phyloP scores from a whole-genome alignment of 192 early-diverging fungal species.

The Dissophora globulifera region DNA sequence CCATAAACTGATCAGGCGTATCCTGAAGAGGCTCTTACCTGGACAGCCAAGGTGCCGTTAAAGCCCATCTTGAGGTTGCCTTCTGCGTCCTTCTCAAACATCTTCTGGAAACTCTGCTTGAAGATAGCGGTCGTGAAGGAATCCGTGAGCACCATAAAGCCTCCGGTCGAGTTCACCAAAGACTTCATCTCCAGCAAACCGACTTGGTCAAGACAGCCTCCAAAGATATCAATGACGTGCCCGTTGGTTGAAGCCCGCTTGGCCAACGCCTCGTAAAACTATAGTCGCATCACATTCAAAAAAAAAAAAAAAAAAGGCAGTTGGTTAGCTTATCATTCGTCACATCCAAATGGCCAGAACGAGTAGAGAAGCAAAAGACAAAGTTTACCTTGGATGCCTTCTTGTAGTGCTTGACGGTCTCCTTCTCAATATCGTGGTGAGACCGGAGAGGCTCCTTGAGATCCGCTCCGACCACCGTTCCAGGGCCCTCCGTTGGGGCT shows the following conservation, averaged over 20 bases:
- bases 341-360: too few relatives aligned
- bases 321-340: too few relatives aligned
- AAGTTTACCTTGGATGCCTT: conserved; percentile 89
- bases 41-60: conserved; percentile 97
- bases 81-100: conserved; percentile 94
- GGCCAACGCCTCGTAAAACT: conserved; percentile 93
- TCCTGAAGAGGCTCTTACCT: conserved; percentile 58
- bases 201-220: conserved; percentile 96
- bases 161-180: conserved; percentile 89
- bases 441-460: conserved; percentile 95
- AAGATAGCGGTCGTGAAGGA: conserved; percentile 96
- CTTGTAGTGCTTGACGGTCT: conserved; percentile 91
- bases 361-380: too few relatives aligned
- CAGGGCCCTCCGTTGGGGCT: conserved; percentile 95
- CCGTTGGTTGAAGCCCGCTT: conserved; percentile 90
- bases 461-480: conserved; percentile 94
- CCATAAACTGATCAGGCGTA: neutral
- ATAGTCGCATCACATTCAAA: neutral
- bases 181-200: conserved; percentile 97
- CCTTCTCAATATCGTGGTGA: conserved; percentile 98
- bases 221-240: conserved; percentile 95
- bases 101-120: conserved; percentile 96
- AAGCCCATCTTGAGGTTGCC: conserved; percentile 95
- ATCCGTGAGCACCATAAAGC: conserved; percentile 95
- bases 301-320: neutral